phyloP scores from a whole-genome alignment of 2,329 filamentous ascomycete genomes.

The Immersiporthe knoxdaviesiana region DNA sequence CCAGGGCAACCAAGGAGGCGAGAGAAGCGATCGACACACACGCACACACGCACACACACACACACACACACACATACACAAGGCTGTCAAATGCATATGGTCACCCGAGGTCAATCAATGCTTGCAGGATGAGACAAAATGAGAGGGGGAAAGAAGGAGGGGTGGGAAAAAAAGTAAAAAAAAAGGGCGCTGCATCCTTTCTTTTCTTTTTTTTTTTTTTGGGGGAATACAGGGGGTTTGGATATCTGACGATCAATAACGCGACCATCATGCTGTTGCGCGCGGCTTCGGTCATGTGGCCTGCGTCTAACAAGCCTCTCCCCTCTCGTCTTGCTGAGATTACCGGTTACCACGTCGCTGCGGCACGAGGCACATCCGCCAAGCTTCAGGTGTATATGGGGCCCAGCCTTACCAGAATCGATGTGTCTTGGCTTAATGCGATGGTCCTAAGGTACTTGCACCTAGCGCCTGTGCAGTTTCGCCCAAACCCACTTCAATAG shows the following conservation, averaged over 20 bases:
- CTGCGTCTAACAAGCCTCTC: background rate
- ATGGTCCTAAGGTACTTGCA: background rate
- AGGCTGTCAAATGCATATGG: background rate
- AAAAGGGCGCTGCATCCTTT: background rate
- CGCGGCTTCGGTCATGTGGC: conserved; percentile 3
- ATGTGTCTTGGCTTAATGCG: background rate
- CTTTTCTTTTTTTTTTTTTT: too few species aligned
- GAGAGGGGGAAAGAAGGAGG: too few species aligned
- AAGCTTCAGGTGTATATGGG: conserved; percentile 3
- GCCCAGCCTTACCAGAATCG: conserved; percentile 12
- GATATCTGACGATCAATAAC: conserved; percentile 2
- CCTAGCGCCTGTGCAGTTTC: background rate
- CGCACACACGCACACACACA: too few species aligned
- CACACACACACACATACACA: background rate
- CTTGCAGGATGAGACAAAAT: background rate
- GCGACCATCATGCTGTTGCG: background rate
- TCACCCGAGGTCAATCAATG: background rate
- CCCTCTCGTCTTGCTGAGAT: background rate
- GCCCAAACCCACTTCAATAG: background rate
- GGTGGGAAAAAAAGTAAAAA: background rate
- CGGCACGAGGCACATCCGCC: background rate
- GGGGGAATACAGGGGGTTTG: background rate
- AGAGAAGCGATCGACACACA: background rate
- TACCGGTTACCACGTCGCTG: background rate
- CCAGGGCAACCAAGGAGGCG: background rate